Base-by-base conservation (phyloP, 805 yeast species). In the Brettanomyces bruxellensis region DNA sequence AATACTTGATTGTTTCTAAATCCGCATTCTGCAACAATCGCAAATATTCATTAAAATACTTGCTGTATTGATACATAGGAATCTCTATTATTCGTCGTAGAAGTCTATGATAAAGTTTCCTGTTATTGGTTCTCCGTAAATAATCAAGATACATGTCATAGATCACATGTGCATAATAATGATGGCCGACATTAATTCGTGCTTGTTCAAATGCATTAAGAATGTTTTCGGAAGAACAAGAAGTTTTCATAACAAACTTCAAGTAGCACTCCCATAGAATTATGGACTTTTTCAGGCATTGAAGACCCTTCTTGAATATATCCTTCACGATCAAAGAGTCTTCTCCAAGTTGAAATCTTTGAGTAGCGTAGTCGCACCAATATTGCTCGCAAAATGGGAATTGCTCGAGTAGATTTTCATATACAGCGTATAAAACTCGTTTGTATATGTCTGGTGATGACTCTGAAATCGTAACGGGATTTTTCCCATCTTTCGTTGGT, bases 321-420 rank as follows among this genome's bases (percentile, higher is more conserved):
- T 47, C 49, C 2, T 59, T 58, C 2, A 78, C 70, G 3, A 49
- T 47, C 0, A 60, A 61, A 1, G 76, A 32, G 3, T 22, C 66
- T 43, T 67, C 55, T 1, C 78, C 79, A 30, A 76, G 55, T 32
- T 59, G 62, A 51, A 69, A 73, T 51, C 71, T 73, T 68, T 72
- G 64, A 3, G 60, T 55, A 0, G 83, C 82, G 56, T 64, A 78
- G 36, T 71, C 66, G n/a, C 76, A 61, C 86, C 86, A 81, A 53
- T 76, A 76, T 40, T 73, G 75, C 50, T 72, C 77, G 30, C 73
- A 59, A 4, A 64, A 57, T 0, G 86, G 86, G 52, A 61, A 79
- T 41, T 68, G 66, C 1, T 58, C 57, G 13, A 80, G 62, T 12
- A 79, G 56, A 37, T 71, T 66, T 40, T 65, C 66, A 51, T 71